Conservation (phyloP, 2,329 filamentous ascomycete genomes). For the Arthrinium phaeospermum region DNA sequence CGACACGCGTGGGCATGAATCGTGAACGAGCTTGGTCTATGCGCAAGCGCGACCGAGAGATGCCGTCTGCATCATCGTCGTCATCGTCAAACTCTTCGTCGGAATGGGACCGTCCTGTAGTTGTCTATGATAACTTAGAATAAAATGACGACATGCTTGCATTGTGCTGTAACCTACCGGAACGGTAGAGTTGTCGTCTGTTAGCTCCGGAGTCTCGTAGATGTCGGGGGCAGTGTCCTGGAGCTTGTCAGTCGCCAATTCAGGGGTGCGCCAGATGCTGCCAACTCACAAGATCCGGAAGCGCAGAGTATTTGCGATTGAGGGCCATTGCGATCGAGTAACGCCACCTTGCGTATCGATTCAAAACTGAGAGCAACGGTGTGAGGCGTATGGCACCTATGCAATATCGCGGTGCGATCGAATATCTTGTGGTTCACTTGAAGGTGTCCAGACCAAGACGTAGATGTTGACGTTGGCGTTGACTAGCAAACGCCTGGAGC, state of each 20-base stretch:
- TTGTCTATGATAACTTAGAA: conserved; percentile 48
- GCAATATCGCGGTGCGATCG: background rate
- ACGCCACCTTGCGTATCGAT: background rate
- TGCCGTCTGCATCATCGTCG: conserved; percentile 66
- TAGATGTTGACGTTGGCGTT: conserved; percentile 2
- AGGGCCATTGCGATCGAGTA: conserved; percentile 66
- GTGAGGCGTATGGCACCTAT: background rate
- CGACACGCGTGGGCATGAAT: conserved; percentile 77
- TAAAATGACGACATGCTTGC: conserved; percentile 25
- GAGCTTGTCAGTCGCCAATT: conserved; percentile 28
- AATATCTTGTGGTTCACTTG: background rate
- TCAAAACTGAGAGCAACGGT: background rate
- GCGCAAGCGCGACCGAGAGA: conserved; percentile 78
- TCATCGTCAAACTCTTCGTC: conserved; percentile 70
- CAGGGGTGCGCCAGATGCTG: background rate
- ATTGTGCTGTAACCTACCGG: conserved; percentile 60
- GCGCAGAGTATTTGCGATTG: conserved; percentile 80
- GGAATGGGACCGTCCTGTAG: conserved; percentile 60
- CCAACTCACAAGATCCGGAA: conserved; percentile 74
- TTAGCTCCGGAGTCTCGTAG: conserved; percentile 94
- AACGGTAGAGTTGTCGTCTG: conserved; percentile 85
- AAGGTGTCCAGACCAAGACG: background rate
- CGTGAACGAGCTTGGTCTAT: conserved; percentile 79
- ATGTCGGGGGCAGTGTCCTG: conserved; percentile 93
- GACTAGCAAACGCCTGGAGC: conserved; percentile 7